A percentile compares a stretch with the other conserved stretches of the same genome.
These are phyloP conservation scores for Thyridium curvatum DNA, from an alignment of 2,329 filamentous ascomycete genomes.

Conservation along the genomic window DNA sequence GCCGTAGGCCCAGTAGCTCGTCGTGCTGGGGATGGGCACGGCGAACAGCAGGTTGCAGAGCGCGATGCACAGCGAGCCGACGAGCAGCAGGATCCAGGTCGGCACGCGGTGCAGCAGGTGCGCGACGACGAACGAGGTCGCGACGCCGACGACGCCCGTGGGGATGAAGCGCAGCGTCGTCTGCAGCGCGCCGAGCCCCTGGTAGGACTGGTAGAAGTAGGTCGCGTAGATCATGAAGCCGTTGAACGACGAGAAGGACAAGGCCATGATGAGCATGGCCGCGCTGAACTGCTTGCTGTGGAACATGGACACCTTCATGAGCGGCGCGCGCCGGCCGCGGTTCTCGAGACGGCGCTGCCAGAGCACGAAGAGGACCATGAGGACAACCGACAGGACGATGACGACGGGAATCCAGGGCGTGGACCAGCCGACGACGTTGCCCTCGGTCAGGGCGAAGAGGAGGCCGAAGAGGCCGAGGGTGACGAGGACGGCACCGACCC, in stretches of 20 bases:
- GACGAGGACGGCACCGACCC: slow-evolving; percentile 58
- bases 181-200: slow-evolving; percentile 53
- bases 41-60: slow-evolving; percentile 56
- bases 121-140: slow-evolving; percentile 51
- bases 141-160: slow-evolving; percentile 51
- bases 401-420: slow-evolving; percentile 55
- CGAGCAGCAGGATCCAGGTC: slow-evolving; percentile 49
- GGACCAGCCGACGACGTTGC: slow-evolving; percentile 62
- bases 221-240: slow-evolving; percentile 62
- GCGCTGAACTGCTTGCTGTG: slow-evolving; percentile 51
- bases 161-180: slow-evolving; percentile 65
- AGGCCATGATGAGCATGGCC: slow-evolving; percentile 57
- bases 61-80: slow-evolving; percentile 49
- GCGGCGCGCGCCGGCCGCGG: slow-evolving; percentile 40
- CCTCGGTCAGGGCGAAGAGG: slow-evolving; percentile 62
- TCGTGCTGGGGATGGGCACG: slow-evolving; percentile 47
- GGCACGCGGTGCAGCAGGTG: slow-evolving; percentile 51
- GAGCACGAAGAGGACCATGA: slow-evolving; percentile 49
- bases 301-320: slow-evolving; percentile 65
- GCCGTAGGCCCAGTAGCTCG: slow-evolving; percentile 62
- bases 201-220: slow-evolving; percentile 65
- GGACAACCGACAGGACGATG: slow-evolving; percentile 49
- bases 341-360: slow-evolving; percentile 58
- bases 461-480: slow-evolving; percentile 56
- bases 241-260: slow-evolving; percentile 65